Evolutionary conservation across 176 grass and related monocot species (phyloP).

Genomic region (Zoysia pacifica): DNA sequence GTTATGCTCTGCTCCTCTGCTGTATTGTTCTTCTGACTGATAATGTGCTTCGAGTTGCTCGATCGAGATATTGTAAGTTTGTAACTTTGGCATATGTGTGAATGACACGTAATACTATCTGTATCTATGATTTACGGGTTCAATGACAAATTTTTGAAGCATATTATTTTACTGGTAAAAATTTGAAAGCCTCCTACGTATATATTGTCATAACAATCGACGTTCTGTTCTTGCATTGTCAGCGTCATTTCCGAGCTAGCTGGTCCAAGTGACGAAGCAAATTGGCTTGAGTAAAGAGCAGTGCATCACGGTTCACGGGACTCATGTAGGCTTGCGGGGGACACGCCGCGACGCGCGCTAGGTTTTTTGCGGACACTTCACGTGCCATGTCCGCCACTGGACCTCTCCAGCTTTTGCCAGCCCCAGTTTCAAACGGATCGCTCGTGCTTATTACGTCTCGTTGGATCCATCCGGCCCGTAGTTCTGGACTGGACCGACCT

Average conservation of each 20-base stretch:
- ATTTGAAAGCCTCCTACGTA: background rate
- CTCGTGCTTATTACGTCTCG: too few relatives aligned
- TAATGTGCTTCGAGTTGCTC: background rate
- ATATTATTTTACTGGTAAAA: too few relatives aligned
- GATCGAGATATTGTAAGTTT: background rate
- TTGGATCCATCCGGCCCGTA: too few relatives aligned
- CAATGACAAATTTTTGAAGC: too few relatives aligned
- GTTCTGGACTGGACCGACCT: too few relatives aligned
- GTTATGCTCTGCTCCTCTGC: background rate
- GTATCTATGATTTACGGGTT: too few relatives aligned
- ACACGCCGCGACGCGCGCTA: constrained; percentile 23
- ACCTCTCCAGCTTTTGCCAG: too few relatives aligned
- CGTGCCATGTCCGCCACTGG: background rate
- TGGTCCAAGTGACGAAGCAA: background rate
- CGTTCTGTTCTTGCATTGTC: background rate
- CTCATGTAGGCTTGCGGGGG: background rate
- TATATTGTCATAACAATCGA: background rate
- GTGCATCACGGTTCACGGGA: background rate
- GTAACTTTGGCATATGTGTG: too few relatives aligned
- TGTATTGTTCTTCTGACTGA: background rate
- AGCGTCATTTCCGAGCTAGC: background rate
- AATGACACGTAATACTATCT: too few relatives aligned
- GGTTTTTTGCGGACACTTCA: background rate
- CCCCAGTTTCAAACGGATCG: too few relatives aligned
- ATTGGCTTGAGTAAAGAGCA: background rate